phyloP scores from a whole-genome alignment of 495 filamentous ascomycete species.

The Pseudevernia furfuracea region DNA sequence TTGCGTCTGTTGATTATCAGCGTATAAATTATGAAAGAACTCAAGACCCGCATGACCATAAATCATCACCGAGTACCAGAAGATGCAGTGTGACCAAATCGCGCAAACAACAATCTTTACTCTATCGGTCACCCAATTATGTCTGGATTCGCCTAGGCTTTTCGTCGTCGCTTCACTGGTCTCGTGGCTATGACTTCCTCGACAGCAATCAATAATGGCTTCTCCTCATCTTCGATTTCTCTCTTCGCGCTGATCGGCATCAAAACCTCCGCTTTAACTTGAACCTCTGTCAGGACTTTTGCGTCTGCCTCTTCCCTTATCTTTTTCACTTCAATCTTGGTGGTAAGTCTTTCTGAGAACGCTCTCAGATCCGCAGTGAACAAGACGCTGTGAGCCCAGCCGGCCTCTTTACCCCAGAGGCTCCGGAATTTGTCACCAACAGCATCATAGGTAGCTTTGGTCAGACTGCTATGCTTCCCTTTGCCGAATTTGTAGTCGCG shows the following conservation, averaged over 20 bases:
- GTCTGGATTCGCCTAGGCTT: constrained; percentile 35
- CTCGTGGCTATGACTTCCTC: constrained; percentile 20
- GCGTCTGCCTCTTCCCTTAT: constrained; percentile 29
- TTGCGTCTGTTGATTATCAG: not conserved
- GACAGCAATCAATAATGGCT: constrained; percentile 27
- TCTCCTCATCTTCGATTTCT: constrained; percentile 27
- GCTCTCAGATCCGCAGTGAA: constrained; percentile 89
- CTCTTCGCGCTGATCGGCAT: constrained; percentile 29
- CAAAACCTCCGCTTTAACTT: constrained; percentile 23
- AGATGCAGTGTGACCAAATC: not conserved
- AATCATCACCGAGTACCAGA: not conserved
- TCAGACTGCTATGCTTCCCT: constrained; percentile 75
- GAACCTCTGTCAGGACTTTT: constrained; percentile 26
- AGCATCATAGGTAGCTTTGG: constrained; percentile 79
- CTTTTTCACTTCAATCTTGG: constrained; percentile 45
- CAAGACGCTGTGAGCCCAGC: constrained; percentile 95
- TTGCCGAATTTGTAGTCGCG: constrained; percentile 91
- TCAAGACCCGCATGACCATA: not conserved
- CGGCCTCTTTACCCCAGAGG: constrained; percentile 89
- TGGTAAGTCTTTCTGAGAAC: constrained; percentile 53
- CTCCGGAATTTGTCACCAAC: constrained; percentile 83
- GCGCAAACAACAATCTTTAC: not conserved
- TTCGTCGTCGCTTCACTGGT: constrained; percentile 20
- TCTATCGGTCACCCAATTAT: constrained; percentile 40
- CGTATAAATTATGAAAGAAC: not conserved